Conservation (phyloP, 768 basidiomycete species). For the Russula olivacea region DNA sequence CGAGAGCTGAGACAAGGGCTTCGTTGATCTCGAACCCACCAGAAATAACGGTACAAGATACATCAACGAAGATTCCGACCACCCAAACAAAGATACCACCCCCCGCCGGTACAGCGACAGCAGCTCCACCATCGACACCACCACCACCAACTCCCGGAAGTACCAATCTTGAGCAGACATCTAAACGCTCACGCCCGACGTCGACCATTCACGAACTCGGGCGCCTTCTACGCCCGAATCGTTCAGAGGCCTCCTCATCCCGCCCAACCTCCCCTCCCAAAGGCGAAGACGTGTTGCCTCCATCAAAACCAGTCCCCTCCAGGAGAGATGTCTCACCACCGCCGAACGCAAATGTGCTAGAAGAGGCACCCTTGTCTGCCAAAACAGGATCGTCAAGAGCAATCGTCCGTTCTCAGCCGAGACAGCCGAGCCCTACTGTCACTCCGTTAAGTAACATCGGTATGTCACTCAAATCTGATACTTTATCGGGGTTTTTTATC, state of each 20-base stretch:
- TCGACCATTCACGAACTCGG: conserved; percentile 13
- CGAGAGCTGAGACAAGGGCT: conserved; percentile 34
- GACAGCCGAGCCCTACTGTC: conserved; percentile 26
- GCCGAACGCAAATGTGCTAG: background rate
- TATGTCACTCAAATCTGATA: conserved; percentile 22
- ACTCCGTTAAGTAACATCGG: conserved; percentile 43
- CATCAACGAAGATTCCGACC: conserved; percentile 7
- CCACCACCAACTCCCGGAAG: background rate
- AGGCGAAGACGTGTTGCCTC: background rate
- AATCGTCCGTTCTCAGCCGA: conserved; percentile 19
- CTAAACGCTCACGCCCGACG: conserved; percentile 10
- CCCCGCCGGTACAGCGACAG: background rate
- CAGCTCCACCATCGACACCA: background rate
- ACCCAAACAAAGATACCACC: background rate
- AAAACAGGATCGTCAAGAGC: conserved; percentile 14
- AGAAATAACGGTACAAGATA: conserved; percentile 3
- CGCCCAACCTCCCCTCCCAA: background rate
- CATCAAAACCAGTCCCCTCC: background rate
- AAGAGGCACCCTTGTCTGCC: background rate
- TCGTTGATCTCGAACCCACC: conserved; percentile 22
- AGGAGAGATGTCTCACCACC: background rate
- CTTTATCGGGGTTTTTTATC: background rate
- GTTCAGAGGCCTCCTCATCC: background rate
- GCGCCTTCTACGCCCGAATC: conserved; percentile 15
- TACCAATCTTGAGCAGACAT: conserved; percentile 21